Evolutionary conservation across 495 filamentous ascomycete species (phyloP).

Genomic region (Amphirosellinia nigrospora): DNA sequence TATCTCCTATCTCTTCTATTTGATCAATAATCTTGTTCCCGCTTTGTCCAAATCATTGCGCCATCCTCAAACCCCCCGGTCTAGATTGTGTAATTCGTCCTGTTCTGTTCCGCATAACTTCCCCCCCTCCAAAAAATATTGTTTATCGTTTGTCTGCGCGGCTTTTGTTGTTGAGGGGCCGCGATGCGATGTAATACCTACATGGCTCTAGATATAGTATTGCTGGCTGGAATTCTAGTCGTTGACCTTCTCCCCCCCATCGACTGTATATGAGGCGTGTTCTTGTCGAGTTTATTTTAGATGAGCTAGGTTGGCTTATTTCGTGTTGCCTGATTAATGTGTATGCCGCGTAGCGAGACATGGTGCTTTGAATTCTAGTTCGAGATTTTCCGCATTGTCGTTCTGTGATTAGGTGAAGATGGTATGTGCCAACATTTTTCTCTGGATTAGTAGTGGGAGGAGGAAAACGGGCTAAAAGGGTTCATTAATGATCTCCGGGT

Average conservation of each 20-base stretch:
- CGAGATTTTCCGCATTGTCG: neutral
- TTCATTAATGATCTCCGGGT: neutral
- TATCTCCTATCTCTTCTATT: neutral
- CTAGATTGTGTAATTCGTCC: neutral
- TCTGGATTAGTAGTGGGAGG: neutral
- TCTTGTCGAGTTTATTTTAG: neutral
- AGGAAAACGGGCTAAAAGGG: neutral
- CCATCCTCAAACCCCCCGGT: neutral
- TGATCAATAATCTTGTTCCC: neutral
- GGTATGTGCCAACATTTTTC: neutral
- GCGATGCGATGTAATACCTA: neutral
- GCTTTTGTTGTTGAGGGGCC: neutral
- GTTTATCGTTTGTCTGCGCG: neutral
- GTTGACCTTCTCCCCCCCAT: neutral
- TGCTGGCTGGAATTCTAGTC: neutral
- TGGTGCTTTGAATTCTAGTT: neutral
- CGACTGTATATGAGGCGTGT: neutral
- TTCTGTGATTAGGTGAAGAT: neutral
- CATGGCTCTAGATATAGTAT: neutral
- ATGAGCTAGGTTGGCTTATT: neutral
- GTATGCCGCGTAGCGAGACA: neutral
- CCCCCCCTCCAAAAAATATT: too few relatives aligned
- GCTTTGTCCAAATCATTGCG: neutral
- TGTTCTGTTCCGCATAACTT: too few relatives aligned
- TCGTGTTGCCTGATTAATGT: neutral